phyloP scores from a whole-genome alignment of 305 asterid species.

The Coffea humblotiana region DNA sequence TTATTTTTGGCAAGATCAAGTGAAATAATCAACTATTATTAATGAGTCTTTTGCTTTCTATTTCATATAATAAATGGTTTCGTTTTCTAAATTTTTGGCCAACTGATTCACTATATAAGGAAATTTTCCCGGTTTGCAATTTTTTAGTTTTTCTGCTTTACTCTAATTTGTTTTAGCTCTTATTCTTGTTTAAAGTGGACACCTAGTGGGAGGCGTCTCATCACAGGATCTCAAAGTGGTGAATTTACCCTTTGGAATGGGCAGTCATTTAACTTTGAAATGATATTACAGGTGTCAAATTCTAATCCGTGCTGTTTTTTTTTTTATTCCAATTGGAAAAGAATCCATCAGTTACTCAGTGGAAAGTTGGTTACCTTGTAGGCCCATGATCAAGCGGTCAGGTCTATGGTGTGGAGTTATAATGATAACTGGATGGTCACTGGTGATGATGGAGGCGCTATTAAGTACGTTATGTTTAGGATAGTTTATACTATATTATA shows the following conservation, averaged over 20 bases:
- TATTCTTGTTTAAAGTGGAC: constrained; percentile 74
- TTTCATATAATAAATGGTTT: neutral
- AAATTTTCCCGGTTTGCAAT: neutral
- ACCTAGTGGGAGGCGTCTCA: constrained; percentile 98
- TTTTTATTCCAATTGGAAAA: neutral
- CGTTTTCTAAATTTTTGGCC: no score
- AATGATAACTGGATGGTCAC: constrained; percentile 99
- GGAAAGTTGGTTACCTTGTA: constrained; percentile 26
- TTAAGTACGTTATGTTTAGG: constrained; percentile 55
- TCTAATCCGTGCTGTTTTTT: constrained; percentile 9
- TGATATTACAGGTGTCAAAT: constrained; percentile 86
- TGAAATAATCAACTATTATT: no score
- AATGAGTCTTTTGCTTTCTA: neutral
- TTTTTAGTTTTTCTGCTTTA: constrained; percentile 4
- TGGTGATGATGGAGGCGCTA: constrained; percentile 98
- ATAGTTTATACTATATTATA: constrained; percentile 10
- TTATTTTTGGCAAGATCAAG: no score
- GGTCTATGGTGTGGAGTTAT: constrained; percentile 99
- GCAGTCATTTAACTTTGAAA: constrained; percentile 94
- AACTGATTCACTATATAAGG: neutral
- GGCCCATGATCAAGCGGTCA: constrained; percentile 99
- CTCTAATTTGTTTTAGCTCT: constrained; percentile 26
- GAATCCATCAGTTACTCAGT: neutral
- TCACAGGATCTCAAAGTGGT: constrained; percentile 98
- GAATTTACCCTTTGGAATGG: constrained; percentile 99